These are phyloP conservation scores for Phytophthora syringae DNA, from an alignment of 352 stramenopile species.

Conservation along the genomic window DNA sequence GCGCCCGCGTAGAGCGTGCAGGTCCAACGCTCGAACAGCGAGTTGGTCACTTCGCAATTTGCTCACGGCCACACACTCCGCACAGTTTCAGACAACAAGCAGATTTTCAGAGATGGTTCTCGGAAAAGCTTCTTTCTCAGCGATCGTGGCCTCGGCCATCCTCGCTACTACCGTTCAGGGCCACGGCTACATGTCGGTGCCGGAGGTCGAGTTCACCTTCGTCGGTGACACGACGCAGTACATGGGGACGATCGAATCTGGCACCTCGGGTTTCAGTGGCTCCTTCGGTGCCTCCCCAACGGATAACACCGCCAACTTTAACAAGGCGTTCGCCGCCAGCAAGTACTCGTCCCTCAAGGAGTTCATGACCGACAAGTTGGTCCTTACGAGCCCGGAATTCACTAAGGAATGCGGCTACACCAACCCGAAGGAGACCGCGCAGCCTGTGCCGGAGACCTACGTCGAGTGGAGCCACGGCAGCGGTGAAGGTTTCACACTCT, in stretches of 20 bases:
- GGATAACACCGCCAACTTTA: constrained; percentile 34
- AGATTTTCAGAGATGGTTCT: constrained; percentile 31
- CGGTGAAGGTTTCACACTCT: constrained; percentile 28
- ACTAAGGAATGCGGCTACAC: constrained; percentile 39
- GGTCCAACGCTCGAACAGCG: constrained; percentile 18
- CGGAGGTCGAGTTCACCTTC: constrained; percentile 33
- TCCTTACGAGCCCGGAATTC: constrained; percentile 14
- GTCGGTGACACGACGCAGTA: constrained; percentile 34
- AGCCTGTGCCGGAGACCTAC: constrained; percentile 32
- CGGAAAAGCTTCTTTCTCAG: constrained; percentile 17
- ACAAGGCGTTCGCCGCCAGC: constrained; percentile 27
- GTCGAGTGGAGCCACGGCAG: constrained; percentile 35
- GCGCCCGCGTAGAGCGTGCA: not conserved
- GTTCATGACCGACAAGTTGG: constrained; percentile 33
- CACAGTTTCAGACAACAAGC: constrained; percentile 20
- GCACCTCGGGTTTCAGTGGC: constrained; percentile 32
- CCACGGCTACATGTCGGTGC: constrained; percentile 33
- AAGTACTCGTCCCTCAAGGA: constrained; percentile 32
- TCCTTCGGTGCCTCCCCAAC: constrained; percentile 13
- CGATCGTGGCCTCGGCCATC: constrained; percentile 21
- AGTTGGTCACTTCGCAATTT: constrained; percentile 30
- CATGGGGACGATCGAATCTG: constrained; percentile 28
- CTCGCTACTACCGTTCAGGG: constrained; percentile 27
- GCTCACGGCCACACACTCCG: constrained; percentile 12
- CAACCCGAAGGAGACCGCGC: constrained; percentile 21